phyloP scores from a whole-genome alignment of 768 basidiomycete genomes.

The Lactifluus pinguis region DNA sequence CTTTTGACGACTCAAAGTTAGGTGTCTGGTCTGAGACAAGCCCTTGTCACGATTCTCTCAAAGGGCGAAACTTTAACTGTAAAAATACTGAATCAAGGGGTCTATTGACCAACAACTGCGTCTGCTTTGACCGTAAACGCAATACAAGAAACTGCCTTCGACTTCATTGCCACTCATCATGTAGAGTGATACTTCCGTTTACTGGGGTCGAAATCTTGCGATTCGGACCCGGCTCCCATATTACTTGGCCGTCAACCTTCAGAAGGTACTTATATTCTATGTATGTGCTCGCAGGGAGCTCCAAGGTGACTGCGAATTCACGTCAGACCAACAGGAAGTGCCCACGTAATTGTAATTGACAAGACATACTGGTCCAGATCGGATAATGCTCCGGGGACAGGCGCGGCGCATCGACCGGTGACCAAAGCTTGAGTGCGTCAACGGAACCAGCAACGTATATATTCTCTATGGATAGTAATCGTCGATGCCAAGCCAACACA shows the following conservation, averaged over 20 bases:
- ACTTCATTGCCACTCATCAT: constrained; percentile 27
- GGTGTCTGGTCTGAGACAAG: too few species aligned
- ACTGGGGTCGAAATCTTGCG: constrained; percentile 41
- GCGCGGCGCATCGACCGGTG: constrained; percentile 45
- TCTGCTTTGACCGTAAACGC: not conserved
- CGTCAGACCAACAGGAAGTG: not conserved
- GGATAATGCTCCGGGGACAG: constrained; percentile 53
- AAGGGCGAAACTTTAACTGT: too few species aligned
- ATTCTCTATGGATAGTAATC: constrained; percentile 38
- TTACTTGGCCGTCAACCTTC: constrained; percentile 25
- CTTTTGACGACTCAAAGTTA: too few species aligned
- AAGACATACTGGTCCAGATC: constrained; percentile 54
- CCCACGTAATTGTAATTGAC: not conserved
- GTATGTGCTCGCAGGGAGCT: too few species aligned
- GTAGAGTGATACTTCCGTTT: constrained; percentile 22
- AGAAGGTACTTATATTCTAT: too few species aligned
- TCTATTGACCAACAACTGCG: not conserved
- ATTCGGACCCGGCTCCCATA: constrained; percentile 68
- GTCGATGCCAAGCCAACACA: not conserved
- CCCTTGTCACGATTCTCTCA: too few species aligned
- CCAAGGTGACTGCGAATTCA: not conserved
- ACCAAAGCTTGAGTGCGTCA: constrained; percentile 49
- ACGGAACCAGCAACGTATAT: constrained; percentile 60
- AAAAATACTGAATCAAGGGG: not conserved
- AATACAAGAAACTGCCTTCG: not conserved